Evolutionary conservation across 2,329 filamentous ascomycete genomes (phyloP), one percentile per base, ranked within the genome.

Genomic region (Didymella arachidicola): DNA sequence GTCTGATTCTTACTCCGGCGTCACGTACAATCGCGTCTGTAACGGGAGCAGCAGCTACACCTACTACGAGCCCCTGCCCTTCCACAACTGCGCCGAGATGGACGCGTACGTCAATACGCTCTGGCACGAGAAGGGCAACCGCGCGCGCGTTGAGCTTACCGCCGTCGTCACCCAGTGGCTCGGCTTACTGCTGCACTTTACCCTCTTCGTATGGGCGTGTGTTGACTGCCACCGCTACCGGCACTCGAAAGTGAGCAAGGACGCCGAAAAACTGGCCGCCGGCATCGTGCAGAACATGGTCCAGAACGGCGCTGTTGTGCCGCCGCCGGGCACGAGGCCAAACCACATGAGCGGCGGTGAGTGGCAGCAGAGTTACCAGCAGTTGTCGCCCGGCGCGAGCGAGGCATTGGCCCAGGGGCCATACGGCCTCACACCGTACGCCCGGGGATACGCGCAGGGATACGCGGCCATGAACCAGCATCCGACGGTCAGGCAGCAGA

Each of bases 151-250:
- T 16, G 62, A 67, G 46, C 47, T 71, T 12, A 67, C 67, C 5
- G 73, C 54, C 1, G 62, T 65, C 7, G 73, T 72, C 10, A 73
- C 72, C 47, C 73, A 76, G 41, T 75, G 69, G 54, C 50, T 76
- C 7, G 60, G 59, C 2, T 34, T 77, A 18, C 16, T 70, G 1
- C 44, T 77, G 38, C 76, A 78, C 48, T 69, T 78, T 47, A 61
- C 60, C 1, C 65, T 78, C 3, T 78, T 78, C 57, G 61, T 77
- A 11, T 77, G 75, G 73, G 76, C 76, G 0, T 78, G 76, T 32
- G 69, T 77, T 7, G 76, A 78, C 45, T 74, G 72, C 16, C 59
- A 72, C 43, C 55, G 53, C 5, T 50, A 71, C 26, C 72, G 70
- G 11, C 60, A 50, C n/a, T 45, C 51, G n/a, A 68, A 64, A 16